Base-by-base conservation (phyloP, 176 grass and related monocot species). In the Raddia distichophylla region DNA sequence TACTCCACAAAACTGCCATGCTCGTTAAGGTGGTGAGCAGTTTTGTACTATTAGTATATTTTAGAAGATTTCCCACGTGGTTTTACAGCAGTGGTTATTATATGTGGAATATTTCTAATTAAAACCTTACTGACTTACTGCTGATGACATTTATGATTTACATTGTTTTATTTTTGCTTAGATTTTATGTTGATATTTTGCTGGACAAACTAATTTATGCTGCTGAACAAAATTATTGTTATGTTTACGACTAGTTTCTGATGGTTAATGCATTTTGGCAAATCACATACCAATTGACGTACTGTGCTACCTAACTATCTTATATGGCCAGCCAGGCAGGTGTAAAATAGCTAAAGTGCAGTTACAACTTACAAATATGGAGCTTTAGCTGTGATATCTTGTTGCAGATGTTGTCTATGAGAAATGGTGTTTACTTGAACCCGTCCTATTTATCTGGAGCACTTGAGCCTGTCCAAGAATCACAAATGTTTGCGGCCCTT, bases 341-440 rank as follows among this genome's bases (percentile, higher is more conserved):
- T 6, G 40, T 58, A 69, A 40, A 40, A 50, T 52, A 20, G n/a
- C 35, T 64, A 52, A 59, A 67, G 50, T 74, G 50, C 27, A 69
- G 17, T 20, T 18, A 43, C 5, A 61, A 10, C 17, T 20, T 18
- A 43, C 5, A 61, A 10, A 70, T 45, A 20, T 65, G 14, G 63
- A 58, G 10, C 44, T 43, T 45, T 47, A 11, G 50, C 12, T 72
- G 35, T 64, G 40, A 22, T n/a, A 52, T 81, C 42, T 57, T 77
- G 10, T 77, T 49, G 11, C 84, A 98, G 95, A 98, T 98, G 88
- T 18, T 98, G 48, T 94, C 95, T 57, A 89, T 98, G 95, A 89
- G 92, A 90, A 94, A 98, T 48, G 92, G 92, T 50, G 79, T 98
- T 87, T 93, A 89, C 82, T 82, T 97, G 71, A 87, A 94, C 75